phyloP scores from a whole-genome alignment of 768 basidiomycete species.

The Candolleomyces aberdarensis region DNA sequence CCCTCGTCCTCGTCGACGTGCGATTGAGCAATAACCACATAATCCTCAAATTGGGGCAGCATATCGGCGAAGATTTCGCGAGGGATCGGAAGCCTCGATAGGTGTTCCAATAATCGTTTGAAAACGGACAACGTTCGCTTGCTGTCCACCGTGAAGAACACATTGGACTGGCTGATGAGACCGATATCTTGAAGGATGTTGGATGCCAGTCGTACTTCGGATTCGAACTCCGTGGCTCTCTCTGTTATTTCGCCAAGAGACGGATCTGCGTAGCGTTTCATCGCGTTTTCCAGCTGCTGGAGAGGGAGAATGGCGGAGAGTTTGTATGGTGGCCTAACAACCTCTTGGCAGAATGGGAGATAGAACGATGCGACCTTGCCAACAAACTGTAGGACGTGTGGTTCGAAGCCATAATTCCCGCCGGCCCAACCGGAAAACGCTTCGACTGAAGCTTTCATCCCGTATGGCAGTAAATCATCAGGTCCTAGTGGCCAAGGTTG shows the following conservation, averaged over 20 bases:
- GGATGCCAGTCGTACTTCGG: neutral
- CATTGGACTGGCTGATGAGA: neutral
- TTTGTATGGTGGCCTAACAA: neutral
- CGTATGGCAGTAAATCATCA: neutral
- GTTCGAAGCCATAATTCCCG: neutral
- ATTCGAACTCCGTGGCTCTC: neutral
- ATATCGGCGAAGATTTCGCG: too few relatives aligned
- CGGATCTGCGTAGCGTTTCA: neutral
- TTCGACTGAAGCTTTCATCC: neutral
- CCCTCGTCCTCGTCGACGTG: neutral
- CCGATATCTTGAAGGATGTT: neutral
- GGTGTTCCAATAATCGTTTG: too few relatives aligned
- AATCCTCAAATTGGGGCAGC: too few relatives aligned
- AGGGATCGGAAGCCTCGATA: too few relatives aligned
- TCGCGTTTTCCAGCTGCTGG: neutral
- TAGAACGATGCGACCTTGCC: neutral
- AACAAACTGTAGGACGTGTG: neutral
- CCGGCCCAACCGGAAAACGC: neutral
- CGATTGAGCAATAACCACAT: too few relatives aligned
- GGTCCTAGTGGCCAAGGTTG: neutral
- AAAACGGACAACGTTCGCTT: too few relatives aligned
- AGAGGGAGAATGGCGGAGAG: neutral
- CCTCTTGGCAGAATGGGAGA: neutral
- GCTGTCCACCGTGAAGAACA: too few relatives aligned
- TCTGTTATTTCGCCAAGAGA: neutral